These are phyloP conservation scores for Salix arbutifolia DNA, from an alignment of 345 rosid species.

Conservation along the genomic window DNA sequence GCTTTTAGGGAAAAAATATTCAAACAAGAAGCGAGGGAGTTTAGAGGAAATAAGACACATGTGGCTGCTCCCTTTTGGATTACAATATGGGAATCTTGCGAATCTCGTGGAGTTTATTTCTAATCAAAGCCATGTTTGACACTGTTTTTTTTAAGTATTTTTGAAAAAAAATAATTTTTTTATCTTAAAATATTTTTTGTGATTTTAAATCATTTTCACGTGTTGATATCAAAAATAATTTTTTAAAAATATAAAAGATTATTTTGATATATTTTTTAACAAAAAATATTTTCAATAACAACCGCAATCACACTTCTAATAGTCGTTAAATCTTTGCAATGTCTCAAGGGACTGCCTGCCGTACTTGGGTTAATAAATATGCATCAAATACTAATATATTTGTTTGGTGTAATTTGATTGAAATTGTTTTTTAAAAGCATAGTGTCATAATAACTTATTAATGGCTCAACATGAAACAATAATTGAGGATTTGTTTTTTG, in stretches of 20 bases:
- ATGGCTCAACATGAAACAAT: not conserved
- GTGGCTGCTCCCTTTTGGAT: not conserved
- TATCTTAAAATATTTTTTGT: too few relatives aligned
- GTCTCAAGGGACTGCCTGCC: not conserved
- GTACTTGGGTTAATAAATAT: not conserved
- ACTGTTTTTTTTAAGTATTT: too few relatives aligned
- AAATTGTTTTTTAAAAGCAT: too few relatives aligned
- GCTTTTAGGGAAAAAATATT: not conserved
- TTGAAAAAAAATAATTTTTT: too few relatives aligned
- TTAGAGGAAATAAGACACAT: not conserved
- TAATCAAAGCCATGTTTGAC: too few relatives aligned
- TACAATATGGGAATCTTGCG: not conserved
- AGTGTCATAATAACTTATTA: too few relatives aligned
- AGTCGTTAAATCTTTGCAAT: not conserved
- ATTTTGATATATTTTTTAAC: too few relatives aligned
- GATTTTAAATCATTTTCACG: too few relatives aligned
- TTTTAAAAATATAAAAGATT: too few relatives aligned
- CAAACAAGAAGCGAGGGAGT: not conserved
- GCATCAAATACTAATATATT: not conserved
- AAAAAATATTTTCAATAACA: too few relatives aligned
- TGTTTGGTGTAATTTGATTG: too few relatives aligned
- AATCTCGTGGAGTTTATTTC: not conserved
- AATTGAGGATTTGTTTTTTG: not conserved
- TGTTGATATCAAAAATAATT: too few relatives aligned
- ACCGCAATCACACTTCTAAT: fast-evolving